Evolutionary conservation across 805 yeast species (phyloP).

Genomic region (Kazachstania taianensis): DNA sequence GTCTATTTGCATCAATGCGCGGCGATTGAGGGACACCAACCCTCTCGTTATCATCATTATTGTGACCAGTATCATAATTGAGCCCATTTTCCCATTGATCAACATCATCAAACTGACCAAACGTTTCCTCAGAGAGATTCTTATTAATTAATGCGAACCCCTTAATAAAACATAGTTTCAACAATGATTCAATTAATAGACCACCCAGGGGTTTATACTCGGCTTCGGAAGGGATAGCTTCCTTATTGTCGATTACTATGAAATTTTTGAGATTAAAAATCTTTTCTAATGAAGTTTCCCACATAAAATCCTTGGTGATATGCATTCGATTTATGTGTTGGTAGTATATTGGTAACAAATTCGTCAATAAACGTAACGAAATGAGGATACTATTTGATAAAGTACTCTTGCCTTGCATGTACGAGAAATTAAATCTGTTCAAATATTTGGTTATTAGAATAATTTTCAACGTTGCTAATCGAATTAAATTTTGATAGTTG

Average conservation of each 20-base stretch:
- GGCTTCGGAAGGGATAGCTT: not conserved
- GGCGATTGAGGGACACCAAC: slow-evolving; percentile 26
- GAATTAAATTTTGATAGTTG: slow-evolving; percentile 31
- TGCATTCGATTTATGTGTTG: slow-evolving; percentile 31
- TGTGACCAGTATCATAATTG: slow-evolving; percentile 25
- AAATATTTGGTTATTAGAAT: slow-evolving; percentile 20
- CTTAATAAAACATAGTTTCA: slow-evolving; percentile 22
- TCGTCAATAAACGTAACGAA: slow-evolving; percentile 54
- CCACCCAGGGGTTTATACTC: slow-evolving; percentile 29
- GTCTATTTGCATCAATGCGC: slow-evolving; percentile 49
- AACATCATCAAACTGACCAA: slow-evolving; percentile 11
- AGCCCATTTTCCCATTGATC: slow-evolving; percentile 75
- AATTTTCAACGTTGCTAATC: slow-evolving; percentile 30
- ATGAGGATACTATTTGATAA: no score
- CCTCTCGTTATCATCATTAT: no score
- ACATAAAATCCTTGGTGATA: slow-evolving; percentile 1
- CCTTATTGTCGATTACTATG: no score
- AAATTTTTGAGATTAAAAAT: slow-evolving; percentile 7
- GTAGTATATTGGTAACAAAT: slow-evolving; percentile 55
- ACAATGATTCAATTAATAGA: slow-evolving; percentile 17
- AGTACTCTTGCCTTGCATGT: slow-evolving; percentile 28
- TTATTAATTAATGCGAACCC: slow-evolving; percentile 19
- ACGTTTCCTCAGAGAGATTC: not conserved
- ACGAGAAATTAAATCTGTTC: not conserved
- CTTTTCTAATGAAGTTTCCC: slow-evolving; percentile 8